phyloP scores from a whole-genome alignment of 306 rosid species.

The Begonia peltatifolia region DNA sequence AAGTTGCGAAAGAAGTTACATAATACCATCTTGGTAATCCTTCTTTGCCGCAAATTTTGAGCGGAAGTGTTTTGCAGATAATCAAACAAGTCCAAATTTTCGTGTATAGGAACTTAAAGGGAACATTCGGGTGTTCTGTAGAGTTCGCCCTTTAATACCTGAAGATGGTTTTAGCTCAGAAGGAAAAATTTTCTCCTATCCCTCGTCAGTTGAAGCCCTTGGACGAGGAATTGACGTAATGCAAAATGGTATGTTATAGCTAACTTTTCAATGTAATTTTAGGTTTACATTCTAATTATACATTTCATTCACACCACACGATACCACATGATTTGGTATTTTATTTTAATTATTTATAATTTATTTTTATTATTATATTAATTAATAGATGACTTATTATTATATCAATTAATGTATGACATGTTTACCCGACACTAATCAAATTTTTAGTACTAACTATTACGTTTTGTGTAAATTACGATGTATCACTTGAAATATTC shows the following conservation, averaged over 20 bases:
- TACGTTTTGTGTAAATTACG: too few species aligned
- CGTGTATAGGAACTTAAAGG: slow-evolving; percentile 76
- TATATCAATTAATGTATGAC: too few species aligned
- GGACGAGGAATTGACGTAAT: slow-evolving; percentile 73
- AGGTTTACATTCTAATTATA: neutral
- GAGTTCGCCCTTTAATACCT: slow-evolving; percentile 83
- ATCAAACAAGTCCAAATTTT: slow-evolving; percentile 8
- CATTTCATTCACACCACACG: neutral
- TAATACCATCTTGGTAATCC: slow-evolving; percentile 79
- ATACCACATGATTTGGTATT: too few species aligned
- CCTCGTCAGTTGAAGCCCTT: slow-evolving; percentile 69
- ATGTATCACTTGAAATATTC: neutral
- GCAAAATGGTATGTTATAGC: slow-evolving; percentile 45
- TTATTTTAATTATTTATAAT: too few species aligned
- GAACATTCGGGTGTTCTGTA: slow-evolving; percentile 91
- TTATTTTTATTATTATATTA: too few species aligned
- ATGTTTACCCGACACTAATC: too few species aligned
- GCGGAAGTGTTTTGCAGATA: neutral
- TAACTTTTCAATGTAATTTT: neutral
- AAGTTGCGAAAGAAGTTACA: slow-evolving; percentile 75
- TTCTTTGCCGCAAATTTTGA: slow-evolving; percentile 4
- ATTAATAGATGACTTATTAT: too few species aligned
- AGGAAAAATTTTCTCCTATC: slow-evolving; percentile 57
- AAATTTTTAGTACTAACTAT: too few species aligned
- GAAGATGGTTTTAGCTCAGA: slow-evolving; percentile 55